A percentile compares a stretch with the other conserved stretches of the same genome.
These are phyloP conservation scores for Torulaspora quercuum DNA, from an alignment of 805 yeast species.

Conservation along the genomic window DNA sequence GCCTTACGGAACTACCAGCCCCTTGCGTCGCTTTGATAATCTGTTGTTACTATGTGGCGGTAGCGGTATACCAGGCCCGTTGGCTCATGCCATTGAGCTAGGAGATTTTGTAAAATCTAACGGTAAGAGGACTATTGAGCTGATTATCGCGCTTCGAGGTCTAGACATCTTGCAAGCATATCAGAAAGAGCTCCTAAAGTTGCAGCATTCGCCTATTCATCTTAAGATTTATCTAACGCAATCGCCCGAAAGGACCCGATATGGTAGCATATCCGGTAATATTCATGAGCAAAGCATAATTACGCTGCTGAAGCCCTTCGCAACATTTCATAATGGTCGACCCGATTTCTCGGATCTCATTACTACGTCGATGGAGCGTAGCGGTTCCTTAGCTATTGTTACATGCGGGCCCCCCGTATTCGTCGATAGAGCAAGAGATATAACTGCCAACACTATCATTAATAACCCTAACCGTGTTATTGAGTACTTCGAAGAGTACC, in stretches of 20 bases:
- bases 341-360: constrained; percentile 46
- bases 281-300: constrained; percentile 4
- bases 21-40: constrained; percentile 49
- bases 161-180: constrained; percentile 22
- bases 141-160: constrained; percentile 21
- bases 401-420: constrained; percentile 61
- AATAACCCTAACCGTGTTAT: constrained; percentile 46
- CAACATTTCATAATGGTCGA: constrained; percentile 43
- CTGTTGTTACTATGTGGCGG: constrained; percentile 69
- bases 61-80: constrained; percentile 65
- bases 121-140: constrained; percentile 12
- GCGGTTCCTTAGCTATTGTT: constrained; percentile 48
- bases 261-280: constrained; percentile 8
- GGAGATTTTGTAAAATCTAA: constrained; percentile 12
- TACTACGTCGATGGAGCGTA: constrained; percentile 35
- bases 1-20: constrained; percentile 59
- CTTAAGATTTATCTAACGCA: constrained; percentile 21
- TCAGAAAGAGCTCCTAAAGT: constrained; percentile 16
- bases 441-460: constrained; percentile 42
- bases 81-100: constrained; percentile 44
- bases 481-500: constrained; percentile 72
- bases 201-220: constrained; percentile 18
- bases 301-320: constrained; percentile 23
- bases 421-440: constrained; percentile 54
- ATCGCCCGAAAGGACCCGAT: constrained; percentile 2